Percentiles rank a stretch among this genome's conserved stretches.
Conservation (phyloP, 192 early-diverging fungal genomes). For the Polychytrium aggregatum region DNA sequence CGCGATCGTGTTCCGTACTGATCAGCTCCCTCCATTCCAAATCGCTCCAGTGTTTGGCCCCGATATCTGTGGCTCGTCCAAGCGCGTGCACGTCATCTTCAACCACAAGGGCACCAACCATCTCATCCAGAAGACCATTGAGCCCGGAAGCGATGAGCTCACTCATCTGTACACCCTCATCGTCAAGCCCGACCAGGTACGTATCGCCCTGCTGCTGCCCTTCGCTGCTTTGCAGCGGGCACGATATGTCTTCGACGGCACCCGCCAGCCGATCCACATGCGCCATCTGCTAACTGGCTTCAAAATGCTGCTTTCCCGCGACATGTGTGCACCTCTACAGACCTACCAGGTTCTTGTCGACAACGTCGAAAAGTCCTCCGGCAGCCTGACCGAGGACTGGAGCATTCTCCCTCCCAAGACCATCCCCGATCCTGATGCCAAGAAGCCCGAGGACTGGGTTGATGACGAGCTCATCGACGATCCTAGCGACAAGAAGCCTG, state of each 20-base stretch:
- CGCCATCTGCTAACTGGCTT: too few relatives aligned
- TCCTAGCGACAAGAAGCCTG: conserved; percentile 61
- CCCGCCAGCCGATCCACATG: too few relatives aligned
- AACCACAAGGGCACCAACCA: conserved; percentile 41
- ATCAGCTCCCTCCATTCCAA: too few relatives aligned
- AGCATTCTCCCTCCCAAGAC: conserved; percentile 31
- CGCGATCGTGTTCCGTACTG: too few relatives aligned
- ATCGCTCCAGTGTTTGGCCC: conserved; percentile 35
- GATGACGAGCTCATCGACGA: conserved; percentile 60
- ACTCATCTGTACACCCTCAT: conserved; percentile 39
- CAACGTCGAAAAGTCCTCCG: conserved; percentile 19
- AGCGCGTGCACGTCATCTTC: conserved; percentile 31
- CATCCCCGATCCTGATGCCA: conserved; percentile 27
- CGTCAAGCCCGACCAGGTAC: conserved; percentile 33
- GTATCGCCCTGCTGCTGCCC: too few relatives aligned
- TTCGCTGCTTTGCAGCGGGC: too few relatives aligned
- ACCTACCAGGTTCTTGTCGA: conserved; percentile 35
- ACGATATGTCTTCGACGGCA: too few relatives aligned
- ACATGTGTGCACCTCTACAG: too few relatives aligned
- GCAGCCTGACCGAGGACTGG: conserved; percentile 29
- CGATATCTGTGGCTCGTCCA: conserved; percentile 36
- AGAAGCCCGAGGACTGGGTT: conserved; percentile 23
- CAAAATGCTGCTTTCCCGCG: too few relatives aligned
- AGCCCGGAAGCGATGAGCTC: conserved; percentile 23
- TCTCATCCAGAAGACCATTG: conserved; percentile 29